These are phyloP conservation scores for Parastagonospora nodorum DNA, from an alignment of 2,329 filamentous ascomycete species.

Conservation along the genomic window DNA sequence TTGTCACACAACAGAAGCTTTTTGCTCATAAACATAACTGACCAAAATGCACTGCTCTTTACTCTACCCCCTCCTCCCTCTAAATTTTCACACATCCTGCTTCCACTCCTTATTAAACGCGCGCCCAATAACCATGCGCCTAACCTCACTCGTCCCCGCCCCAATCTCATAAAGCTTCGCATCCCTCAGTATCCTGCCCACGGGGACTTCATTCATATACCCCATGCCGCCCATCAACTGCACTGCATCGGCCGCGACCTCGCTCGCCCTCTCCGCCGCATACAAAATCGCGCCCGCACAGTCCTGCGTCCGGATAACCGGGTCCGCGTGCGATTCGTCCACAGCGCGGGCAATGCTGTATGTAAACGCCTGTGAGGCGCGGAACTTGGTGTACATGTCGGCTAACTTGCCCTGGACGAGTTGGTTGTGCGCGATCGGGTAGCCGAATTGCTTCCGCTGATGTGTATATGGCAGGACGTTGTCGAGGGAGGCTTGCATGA, in stretches of 20 bases:
- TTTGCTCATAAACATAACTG: too few species aligned
- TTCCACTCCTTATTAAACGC: slow-evolving; percentile 85
- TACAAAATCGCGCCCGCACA: slow-evolving; percentile 94
- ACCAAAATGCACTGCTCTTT: too few species aligned
- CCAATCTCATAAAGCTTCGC: slow-evolving; percentile 93
- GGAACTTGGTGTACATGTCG: slow-evolving; percentile 96
- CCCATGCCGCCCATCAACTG: slow-evolving; percentile 95
- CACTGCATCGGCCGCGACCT: slow-evolving; percentile 84
- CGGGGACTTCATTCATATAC: slow-evolving; percentile 93
- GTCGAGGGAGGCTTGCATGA: slow-evolving; percentile 93
- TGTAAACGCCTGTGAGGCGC: slow-evolving; percentile 83
- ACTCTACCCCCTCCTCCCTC: too few species aligned
- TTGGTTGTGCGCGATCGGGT: slow-evolving; percentile 88
- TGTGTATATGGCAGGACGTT: slow-evolving; percentile 87
- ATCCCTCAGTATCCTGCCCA: slow-evolving; percentile 79
- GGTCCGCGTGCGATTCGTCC: slow-evolving; percentile 61
- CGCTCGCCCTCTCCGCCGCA: slow-evolving; percentile 86
- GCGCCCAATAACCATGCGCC: slow-evolving; percentile 91
- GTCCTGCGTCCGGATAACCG: slow-evolving; percentile 77
- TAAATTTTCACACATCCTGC: slow-evolving; percentile 28
- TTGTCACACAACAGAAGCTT: too few species aligned
- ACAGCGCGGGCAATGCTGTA: slow-evolving; percentile 80
- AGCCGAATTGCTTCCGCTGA: slow-evolving; percentile 84
- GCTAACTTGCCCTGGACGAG: slow-evolving; percentile 90
- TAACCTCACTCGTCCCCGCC: slow-evolving; percentile 91